A percentile compares a stretch with the other conserved stretches of the same genome.
Evolutionary conservation across 257 asterid species (phyloP).

Genomic region (Solanum etuberosum): DNA sequence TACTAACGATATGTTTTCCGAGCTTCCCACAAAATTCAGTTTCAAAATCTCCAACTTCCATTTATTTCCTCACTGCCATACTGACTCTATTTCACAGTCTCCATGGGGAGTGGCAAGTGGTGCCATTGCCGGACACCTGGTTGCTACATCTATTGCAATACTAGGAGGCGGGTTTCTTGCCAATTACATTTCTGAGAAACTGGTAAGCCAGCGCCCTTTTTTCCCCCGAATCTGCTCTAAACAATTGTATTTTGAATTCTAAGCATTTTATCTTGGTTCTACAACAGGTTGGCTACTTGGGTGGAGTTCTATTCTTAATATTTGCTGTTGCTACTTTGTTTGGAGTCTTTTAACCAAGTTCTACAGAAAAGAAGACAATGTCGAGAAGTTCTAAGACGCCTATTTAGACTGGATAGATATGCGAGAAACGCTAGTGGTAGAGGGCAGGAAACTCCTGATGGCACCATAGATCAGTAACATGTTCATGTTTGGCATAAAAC

Average conservation of each 20-base stretch:
- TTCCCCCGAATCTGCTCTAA: background rate
- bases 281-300: slow-evolving; percentile 81
- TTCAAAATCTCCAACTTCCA: background rate
- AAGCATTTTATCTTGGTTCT: slow-evolving; percentile 1
- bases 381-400: background rate
- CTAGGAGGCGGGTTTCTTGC: slow-evolving; percentile 96
- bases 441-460: background rate
- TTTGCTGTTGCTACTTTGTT: slow-evolving; percentile 84
- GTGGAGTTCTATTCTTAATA: slow-evolving; percentile 67
- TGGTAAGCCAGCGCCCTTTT: slow-evolving; percentile 35
- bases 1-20: background rate
- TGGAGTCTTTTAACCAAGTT: slow-evolving; percentile 56
- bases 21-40: background rate
- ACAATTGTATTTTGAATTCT: background rate
- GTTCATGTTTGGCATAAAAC: background rate
- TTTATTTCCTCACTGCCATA: background rate
- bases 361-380: background rate
- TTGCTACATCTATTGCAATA: slow-evolving; percentile 78
- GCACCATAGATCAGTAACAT: background rate
- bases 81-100: slow-evolving; percentile 35
- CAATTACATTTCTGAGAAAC: slow-evolving; percentile 80
- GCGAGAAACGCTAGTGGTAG: background rate
- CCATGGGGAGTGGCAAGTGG: slow-evolving; percentile 99
- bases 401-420: background rate
- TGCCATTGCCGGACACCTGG: slow-evolving; percentile 77